Base-by-base conservation (phyloP, 1,284 basidiomycete genomes). In the Tetrapyrgos nigripes region DNA sequence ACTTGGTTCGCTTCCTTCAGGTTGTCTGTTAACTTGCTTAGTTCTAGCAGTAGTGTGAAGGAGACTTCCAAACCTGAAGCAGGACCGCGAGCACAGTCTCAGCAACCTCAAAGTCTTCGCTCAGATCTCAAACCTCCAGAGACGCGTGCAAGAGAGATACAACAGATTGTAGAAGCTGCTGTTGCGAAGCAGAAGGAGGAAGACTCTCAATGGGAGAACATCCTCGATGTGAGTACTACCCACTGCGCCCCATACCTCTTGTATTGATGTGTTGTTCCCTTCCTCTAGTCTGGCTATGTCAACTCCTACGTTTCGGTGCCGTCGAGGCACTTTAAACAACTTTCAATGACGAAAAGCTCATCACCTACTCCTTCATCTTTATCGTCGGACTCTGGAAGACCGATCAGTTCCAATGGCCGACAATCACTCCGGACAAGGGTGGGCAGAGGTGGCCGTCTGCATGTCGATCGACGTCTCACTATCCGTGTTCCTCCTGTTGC, bases 181-280 rank as follows among this genome's bases (percentile, higher is more conserved):
- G 70, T 95, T 60, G 76, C 79, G 5, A 79, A 79, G 48, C 86
- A 87, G 70, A 91, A 89, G 70, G 92, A 91, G 63, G 79, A 83
- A 56, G 92, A 96, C 68, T 82, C 88, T 53, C 83, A 87, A 46
- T 96, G 94, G 89, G 94, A 96, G 67, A 94, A 97, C 68, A 81
- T 83, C 53, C 83, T 92, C 62, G 93, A 96, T 74, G 88, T 92
- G 66, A 72, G 83, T 75, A 17, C 27, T 43, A 11, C 21, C 10
- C 14, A 23, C 40, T 31, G 2, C n/a, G 3, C n/a, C 28, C n/a
- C 6, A 49, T 57, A 19, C 54, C 17, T 6, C 43, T 4, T 50
- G 14, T 13, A 56, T 55, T 58, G 47, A 62, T n/a, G 17, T 31
- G 37, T 29, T 43, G n/a, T n/a, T n/a, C n/a, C n/a, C n/a, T n/a